Evolutionary conservation across 2,329 filamentous ascomycete species (phyloP).

Genomic region (Leptodontidium sp.): DNA sequence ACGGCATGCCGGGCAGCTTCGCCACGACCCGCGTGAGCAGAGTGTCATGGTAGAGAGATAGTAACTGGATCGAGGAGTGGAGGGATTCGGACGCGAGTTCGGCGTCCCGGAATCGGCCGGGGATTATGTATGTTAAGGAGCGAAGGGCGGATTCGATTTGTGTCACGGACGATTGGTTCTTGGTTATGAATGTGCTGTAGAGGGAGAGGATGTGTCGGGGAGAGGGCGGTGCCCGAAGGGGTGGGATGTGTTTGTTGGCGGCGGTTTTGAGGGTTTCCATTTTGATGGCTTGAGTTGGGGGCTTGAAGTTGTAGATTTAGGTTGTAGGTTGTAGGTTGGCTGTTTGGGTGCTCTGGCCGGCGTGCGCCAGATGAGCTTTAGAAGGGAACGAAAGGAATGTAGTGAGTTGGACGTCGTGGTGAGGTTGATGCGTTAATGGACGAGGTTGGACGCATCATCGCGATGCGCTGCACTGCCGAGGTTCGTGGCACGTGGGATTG

Average conservation of each 20-base stretch:
- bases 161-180: conserved; percentile 91
- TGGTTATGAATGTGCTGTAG: conserved; percentile 92
- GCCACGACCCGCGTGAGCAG: conserved; percentile 75
- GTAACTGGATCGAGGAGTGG: conserved; percentile 86
- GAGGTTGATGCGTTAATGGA: background rate
- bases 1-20: conserved; percentile 60
- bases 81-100: conserved; percentile 94
- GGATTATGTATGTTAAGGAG: conserved; percentile 95
- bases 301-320: background rate
- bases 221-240: conserved; percentile 51
- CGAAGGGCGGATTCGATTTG: conserved; percentile 94
- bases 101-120: conserved; percentile 88
- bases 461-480: conserved; percentile 20
- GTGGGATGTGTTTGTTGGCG: conserved; percentile 20
- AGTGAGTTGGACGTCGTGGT: conserved; percentile 14
- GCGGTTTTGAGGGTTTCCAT: conserved; percentile 30
- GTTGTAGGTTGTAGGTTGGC: background rate
- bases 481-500: conserved; percentile 13
- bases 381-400: conserved; percentile 12
- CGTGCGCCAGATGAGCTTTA: background rate
- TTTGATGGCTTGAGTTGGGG: background rate
- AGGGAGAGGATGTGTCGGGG: conserved; percentile 70
- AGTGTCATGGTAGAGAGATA: conserved; percentile 92
- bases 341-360: background rate
- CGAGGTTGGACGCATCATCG: conserved; percentile 2